Evolutionary conservation across 352 stramenopile genomes (phyloP), one percentile per base, ranked within the genome.

Genomic region (Globisporangium splendens): DNA sequence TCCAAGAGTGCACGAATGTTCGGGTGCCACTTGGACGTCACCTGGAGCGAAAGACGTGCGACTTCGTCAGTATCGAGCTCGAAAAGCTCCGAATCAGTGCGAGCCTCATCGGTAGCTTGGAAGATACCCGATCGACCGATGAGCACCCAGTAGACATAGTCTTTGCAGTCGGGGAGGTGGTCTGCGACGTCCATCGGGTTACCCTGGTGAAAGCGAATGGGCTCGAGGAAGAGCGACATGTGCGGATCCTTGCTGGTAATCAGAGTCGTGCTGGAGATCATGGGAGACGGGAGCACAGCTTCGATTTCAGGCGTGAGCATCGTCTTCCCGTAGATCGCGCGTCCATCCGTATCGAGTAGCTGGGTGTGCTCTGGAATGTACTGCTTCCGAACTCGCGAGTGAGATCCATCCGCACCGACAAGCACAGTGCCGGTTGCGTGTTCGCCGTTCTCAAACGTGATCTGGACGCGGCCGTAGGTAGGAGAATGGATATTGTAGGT

Each of bases 141-240:
- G 17, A 60, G 41, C 24, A 60, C 54, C 54, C 54, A 60, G 31
- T 60, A 60, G 41, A 60, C 22, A 31, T 60, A 60, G 22, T 60
- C 54, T 18, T 60, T 18, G 21, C 28, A 18, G 38, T 21, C 33
- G 13, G 52, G 52, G 0, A 58, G 20, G 21, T 59, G 48, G 10
- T 12, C 15, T 24, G 52, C 20, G 18, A 58, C 13, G 24, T 46
- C 21, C 8, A 8, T 24, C 8, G 52, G 54, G 22, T 51, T 55
- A 35, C 44, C 55, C 47, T 54, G 35, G 2, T 43, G n/a, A 24
- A 65, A 65, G 0, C 59, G 59, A 15, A 65, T 59, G 8, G 54
- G 54, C 43, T 60, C 54, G n/a, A 60, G 21, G 18, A 60, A 60
- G 54, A 60, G 54, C 24, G 54, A 60, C 28, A 53, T 53, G 31